These are phyloP conservation scores for Wickerhamomyces sydowiorum DNA, from an alignment of 805 yeast species.

Conservation along the genomic window DNA sequence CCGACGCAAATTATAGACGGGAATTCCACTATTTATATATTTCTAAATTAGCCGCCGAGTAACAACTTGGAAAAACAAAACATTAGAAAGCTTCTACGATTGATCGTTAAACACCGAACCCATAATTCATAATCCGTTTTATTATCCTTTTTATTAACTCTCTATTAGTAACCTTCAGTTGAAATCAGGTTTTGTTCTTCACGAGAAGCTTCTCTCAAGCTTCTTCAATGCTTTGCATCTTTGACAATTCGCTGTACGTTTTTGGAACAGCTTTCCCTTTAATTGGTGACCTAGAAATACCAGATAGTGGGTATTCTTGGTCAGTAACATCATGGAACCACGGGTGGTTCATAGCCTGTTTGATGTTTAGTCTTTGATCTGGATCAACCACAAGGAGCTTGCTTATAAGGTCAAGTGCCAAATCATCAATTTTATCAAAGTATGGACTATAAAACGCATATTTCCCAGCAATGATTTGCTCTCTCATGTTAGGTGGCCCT, in stretches of 20 bases:
- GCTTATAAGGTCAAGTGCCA: constrained; percentile 60
- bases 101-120: too few relatives aligned
- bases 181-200: too few relatives aligned
- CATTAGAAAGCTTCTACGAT: too few relatives aligned
- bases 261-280: constrained; percentile 24
- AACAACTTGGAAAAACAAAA: too few relatives aligned
- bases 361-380: constrained; percentile 69
- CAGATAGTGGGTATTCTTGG: not conserved
- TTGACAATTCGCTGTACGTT: constrained; percentile 32
- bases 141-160: not conserved
- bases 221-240: constrained; percentile 7
- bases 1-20: too few relatives aligned
- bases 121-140: too few relatives aligned
- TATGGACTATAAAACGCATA: constrained; percentile 76
- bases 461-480: constrained; percentile 61
- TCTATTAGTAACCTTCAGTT: constrained; percentile 7
- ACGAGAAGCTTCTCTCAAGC: not conserved
- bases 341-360: constrained; percentile 81
- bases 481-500: constrained; percentile 74
- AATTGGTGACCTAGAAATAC: constrained; percentile 23
- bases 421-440: constrained; percentile 68
- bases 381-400: constrained; percentile 60
- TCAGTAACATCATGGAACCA: constrained; percentile 53
- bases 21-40: constrained; percentile 1
- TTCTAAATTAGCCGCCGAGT: constrained; percentile 4